These are phyloP conservation scores for Xylona heveae DNA, from an alignment of 495 filamentous ascomycete species.

Conservation along the genomic window DNA sequence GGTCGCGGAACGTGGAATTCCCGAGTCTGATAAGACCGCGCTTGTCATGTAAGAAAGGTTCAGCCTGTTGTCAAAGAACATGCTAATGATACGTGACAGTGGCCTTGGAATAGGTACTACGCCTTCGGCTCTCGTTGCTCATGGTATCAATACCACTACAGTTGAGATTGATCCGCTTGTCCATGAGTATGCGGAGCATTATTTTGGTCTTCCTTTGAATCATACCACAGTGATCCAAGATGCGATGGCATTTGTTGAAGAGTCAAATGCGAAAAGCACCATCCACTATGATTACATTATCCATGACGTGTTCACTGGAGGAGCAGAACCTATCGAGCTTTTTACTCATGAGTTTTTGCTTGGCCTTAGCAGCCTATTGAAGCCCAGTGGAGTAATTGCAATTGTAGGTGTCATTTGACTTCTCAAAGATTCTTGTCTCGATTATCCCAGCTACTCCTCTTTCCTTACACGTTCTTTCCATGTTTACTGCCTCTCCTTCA, in stretches of 20 bases:
- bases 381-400: constrained; percentile 62
- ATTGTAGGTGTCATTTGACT: constrained; percentile 31
- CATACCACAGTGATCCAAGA: constrained; percentile 67
- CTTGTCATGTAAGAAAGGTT: constrained; percentile 65
- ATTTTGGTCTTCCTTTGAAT: constrained; percentile 61
- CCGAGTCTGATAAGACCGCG: constrained; percentile 49
- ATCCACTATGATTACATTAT: constrained; percentile 68
- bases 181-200: constrained; percentile 54
- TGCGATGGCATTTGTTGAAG: constrained; percentile 50
- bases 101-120: constrained; percentile 86
- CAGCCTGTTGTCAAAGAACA: constrained; percentile 6
- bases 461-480: no score
- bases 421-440: not conserved
- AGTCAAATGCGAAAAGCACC: constrained; percentile 19
- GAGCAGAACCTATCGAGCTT: constrained; percentile 68
- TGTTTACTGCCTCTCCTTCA: no score
- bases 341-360: constrained; percentile 72
- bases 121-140: constrained; percentile 62
- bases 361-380: constrained; percentile 45
- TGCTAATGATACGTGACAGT: constrained; percentile 20
- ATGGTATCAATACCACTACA: constrained; percentile 79
- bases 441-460: no score
- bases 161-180: constrained; percentile 88
- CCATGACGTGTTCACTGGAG: constrained; percentile 97
- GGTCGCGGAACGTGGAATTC: constrained; percentile 17